Conservation (phyloP, 441 rosid species). For the Mallotus repandus region DNA sequence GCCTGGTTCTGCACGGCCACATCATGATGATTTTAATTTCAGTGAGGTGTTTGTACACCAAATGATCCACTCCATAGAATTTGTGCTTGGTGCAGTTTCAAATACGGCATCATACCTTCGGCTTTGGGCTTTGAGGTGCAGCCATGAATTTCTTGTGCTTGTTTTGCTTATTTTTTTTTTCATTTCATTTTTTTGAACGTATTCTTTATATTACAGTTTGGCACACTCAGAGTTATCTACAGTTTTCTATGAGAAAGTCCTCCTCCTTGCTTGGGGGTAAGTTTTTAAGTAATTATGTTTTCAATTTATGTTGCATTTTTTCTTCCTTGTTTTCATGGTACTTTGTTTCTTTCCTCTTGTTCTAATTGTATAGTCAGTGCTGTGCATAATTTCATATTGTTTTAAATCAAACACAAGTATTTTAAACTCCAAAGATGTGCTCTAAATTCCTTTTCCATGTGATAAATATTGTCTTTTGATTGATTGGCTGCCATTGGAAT, state of each 20-base stretch:
- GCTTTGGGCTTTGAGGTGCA: constrained; percentile 96
- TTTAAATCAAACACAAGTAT: not conserved
- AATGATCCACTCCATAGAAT: constrained; percentile 97
- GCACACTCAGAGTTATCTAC: constrained; percentile 97
- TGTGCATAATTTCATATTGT: not conserved
- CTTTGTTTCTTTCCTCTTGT: not conserved
- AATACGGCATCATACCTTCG: constrained; percentile 99
- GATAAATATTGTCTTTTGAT: not conserved
- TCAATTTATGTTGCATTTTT: constrained; percentile 8
- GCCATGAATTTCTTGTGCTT: not conserved
- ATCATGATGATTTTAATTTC: constrained; percentile 90
- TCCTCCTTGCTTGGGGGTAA: constrained; percentile 97
- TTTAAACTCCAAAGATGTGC: not conserved
- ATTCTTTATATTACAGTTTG: constrained; percentile 56
- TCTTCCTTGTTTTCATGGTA: not conserved
- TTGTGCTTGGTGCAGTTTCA: constrained; percentile 95
- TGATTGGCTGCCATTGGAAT: not conserved
- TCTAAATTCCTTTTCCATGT: not conserved
- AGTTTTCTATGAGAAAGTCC: constrained; percentile 94
- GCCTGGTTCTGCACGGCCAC: constrained; percentile 82
- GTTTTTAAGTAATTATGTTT: constrained; percentile 23
- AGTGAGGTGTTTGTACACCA: constrained; percentile 99
- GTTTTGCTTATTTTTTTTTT: constrained; percentile 1
- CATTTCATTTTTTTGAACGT: constrained; percentile 17
- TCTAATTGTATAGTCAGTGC: not conserved